Base-by-base conservation (phyloP, 352 stramenopile genomes). In the Phytophthora rubi region DNA sequence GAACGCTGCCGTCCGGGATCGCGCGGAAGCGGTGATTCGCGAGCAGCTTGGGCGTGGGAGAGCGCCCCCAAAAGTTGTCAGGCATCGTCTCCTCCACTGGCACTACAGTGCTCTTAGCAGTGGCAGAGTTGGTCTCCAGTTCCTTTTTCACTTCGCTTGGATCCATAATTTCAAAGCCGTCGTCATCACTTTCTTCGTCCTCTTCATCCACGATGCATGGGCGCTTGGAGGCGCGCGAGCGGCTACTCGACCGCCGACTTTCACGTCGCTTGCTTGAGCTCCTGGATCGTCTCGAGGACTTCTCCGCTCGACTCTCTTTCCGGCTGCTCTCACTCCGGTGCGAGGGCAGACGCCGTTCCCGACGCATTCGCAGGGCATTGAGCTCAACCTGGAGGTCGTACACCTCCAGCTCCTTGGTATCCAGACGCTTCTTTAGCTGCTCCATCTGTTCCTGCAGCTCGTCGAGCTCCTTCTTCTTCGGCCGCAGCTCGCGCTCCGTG, bases 61-160 rank as follows among this genome's bases (percentile, higher is more conserved):
- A 83, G 32, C 83, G 87, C 30, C 85, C 82, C 87, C 87, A 95
- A 62, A 96, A 95, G 52, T 90, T 54, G 62, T 96, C 88, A 3
- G 79, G 84, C 72, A 85, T 83, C 16, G 76, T 68, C 8, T 82
- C 62, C 13, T 88, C 76, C 28, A 77, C 61, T 13, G 75, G 71
- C 33, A 86, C 73, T 0, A 75, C 70, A 5, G 71, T 60, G 18
- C 39, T 76, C 53, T 64, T 63, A 6, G 58, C 15, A 2, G 45
- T 37, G 12, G 61, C 37, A n/a, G 32, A 55, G 18, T 30, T 44
- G 59, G n/a, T 54, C 12, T 73, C 70, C 23, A 68, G 18, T 30
- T 86, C 62, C 59, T 75, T 67, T 33, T 89, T 90, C 33, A 88
- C 71, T 44, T 80, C 66, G 10, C 53, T 71, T 0, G 68, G 60